Evolutionary conservation across 768 basidiomycete genomes (phyloP), one percentile per base, ranked within the genome.

Genomic region (Psilocybe sp.): DNA sequence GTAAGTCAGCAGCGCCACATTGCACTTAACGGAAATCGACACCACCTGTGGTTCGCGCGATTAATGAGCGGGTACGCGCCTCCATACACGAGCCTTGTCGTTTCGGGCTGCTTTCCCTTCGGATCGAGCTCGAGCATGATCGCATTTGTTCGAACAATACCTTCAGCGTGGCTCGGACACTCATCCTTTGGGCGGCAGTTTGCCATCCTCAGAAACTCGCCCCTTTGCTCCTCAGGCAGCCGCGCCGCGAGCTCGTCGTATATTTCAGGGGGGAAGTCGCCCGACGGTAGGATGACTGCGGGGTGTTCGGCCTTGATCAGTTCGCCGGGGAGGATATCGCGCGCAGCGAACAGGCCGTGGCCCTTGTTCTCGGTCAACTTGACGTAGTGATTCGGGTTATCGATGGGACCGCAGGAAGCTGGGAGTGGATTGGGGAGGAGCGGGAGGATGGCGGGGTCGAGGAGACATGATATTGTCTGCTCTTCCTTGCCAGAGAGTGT

Each of bases 101-200:
- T 56, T 4, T 61, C 53, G 4, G 44, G 20, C 12, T 57, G 52
- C 47, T 43, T 57, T 31, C 45, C 60, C 54, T 60, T 68, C 41
- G 61, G 62, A 39, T 60, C 51, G 31, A 76, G 58, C 16, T 72
- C 68, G 28, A 77, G 59, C 20, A 60, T 58, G 13, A 71, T 56
- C 5, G 68, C 76, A 51, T 78, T 78, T 9, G 76, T 78, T 3
- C 69, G 63, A 2, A 68, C 65, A 20, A 77, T 72, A 2, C 76
- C 76, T 49, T 77, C 74, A 33, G 76, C 64, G 7, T 54, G 46
- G 31, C 63, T 64, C 19, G 55, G 56, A 40, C 69, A 74, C 44
- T 72, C 71, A 16, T 66, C 65, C 6, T 34, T 40, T 11, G 54
- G 36, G 40, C 67, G 58, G 50, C 67, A 66, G 44, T 68, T 68